Conservation (phyloP, 345 rosid species). For the Eucalyptus marginata region DNA sequence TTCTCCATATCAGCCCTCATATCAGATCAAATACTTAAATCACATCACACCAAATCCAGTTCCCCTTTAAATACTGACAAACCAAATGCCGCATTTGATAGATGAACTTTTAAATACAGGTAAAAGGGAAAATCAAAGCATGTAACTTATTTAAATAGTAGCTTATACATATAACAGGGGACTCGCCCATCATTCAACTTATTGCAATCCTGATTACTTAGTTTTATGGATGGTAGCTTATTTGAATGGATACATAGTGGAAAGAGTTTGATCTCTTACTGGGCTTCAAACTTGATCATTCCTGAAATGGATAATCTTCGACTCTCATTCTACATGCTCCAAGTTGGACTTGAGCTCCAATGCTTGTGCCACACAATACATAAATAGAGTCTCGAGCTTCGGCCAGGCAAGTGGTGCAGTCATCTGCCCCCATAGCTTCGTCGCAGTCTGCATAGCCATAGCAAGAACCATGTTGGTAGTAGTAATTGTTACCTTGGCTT, state of each 20-base stretch:
- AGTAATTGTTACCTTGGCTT: not conserved
- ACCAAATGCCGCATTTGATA: not conserved
- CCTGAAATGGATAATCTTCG: not conserved
- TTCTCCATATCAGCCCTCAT: not conserved
- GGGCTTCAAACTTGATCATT: not conserved
- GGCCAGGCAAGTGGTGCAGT: not conserved
- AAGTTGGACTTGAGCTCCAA: not conserved
- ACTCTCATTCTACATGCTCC: not conserved
- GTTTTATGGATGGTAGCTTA: not conserved
- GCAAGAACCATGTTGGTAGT: not conserved
- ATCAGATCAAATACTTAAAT: not conserved
- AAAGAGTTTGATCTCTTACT: not conserved
- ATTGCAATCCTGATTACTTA: not conserved
- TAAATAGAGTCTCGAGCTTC: not conserved
- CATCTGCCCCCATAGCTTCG: not conserved
- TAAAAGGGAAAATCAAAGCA: not conserved
- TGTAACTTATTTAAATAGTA: not conserved
- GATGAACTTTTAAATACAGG: not conserved
- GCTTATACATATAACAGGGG: too few relatives aligned
- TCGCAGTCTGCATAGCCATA: not conserved
- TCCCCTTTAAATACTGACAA: not conserved
- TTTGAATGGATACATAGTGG: not conserved
- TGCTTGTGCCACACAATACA: not conserved
- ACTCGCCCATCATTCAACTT: not conserved
- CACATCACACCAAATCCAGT: not conserved